phyloP scores from a whole-genome alignment of 164 flowering plant species.

The Santalum album region DNA sequence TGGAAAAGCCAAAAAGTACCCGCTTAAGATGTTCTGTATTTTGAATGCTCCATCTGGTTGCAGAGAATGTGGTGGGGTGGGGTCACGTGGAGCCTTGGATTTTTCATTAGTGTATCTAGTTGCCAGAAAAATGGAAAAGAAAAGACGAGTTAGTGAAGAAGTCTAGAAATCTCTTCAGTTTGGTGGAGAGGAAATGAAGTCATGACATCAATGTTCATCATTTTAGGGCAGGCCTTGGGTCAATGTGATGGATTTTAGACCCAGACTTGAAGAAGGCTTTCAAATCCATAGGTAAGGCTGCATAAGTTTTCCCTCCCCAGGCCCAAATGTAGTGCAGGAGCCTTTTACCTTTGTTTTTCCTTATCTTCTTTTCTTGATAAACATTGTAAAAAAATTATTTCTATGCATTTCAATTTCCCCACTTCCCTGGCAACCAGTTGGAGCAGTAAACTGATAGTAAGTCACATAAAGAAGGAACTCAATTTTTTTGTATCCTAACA shows the following conservation, averaged over 20 bases:
- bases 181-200: background rate
- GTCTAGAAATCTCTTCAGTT: no score
- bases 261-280: no score
- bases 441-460: background rate
- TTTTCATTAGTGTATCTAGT: background rate
- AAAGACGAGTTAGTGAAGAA: no score
- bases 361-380: no score
- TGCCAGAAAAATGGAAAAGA: background rate
- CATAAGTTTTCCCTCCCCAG: no score
- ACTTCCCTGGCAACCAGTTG: constrained; percentile 9
- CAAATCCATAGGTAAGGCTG: no score
- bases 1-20: constrained; percentile 76
- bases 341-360: no score
- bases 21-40: background rate
- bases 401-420: background rate
- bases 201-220: background rate
- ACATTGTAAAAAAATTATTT: background rate
- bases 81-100: background rate
- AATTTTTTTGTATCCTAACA: constrained; percentile 16
- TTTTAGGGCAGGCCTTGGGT: background rate
- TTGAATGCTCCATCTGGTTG: constrained; percentile 12
- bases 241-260: no score
- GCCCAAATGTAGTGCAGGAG: no score
- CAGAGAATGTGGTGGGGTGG: constrained; percentile 3
- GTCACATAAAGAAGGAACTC: constrained; percentile 10